phyloP scores from a whole-genome alignment of 805 yeast species.

The Wickerhamiella sorbophila region DNA sequence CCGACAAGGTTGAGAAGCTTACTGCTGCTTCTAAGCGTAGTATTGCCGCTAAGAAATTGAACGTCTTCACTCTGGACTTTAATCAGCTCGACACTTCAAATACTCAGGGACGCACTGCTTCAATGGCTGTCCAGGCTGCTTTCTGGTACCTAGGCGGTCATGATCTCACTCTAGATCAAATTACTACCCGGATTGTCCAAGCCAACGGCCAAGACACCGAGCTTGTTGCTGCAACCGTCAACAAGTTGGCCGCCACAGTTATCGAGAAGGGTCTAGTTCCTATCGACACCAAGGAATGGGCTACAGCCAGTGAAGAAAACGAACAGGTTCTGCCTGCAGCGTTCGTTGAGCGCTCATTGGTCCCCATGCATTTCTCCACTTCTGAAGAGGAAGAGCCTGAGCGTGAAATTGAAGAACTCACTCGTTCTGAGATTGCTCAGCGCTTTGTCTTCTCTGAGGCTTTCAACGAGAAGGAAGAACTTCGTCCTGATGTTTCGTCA shows the following conservation, averaged over 20 bases:
- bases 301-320: slow-evolving; percentile 20
- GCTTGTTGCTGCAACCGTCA: slow-evolving; percentile 42
- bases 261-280: slow-evolving; percentile 20
- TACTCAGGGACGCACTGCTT: slow-evolving; percentile 59
- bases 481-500: slow-evolving; percentile 85
- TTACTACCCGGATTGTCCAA: slow-evolving; percentile 64
- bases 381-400: slow-evolving; percentile 20
- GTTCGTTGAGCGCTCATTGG: not conserved
- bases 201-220: slow-evolving; percentile 76
- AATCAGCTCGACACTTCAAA: slow-evolving; percentile 41
- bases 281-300: slow-evolving; percentile 30
- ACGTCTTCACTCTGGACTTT: slow-evolving; percentile 46
- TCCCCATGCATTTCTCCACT: not conserved
- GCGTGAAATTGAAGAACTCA: slow-evolving; percentile 29
- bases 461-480: slow-evolving; percentile 36
- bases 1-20: slow-evolving; percentile 37
- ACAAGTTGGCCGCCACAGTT: slow-evolving; percentile 24
- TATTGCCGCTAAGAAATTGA: slow-evolving; percentile 37
- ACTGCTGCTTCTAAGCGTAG: slow-evolving; percentile 39
- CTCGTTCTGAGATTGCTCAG: slow-evolving; percentile 43
- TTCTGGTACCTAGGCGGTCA: slow-evolving; percentile 66
- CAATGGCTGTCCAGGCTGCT: slow-evolving; percentile 63
- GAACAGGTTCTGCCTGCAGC: not conserved
- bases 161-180: slow-evolving; percentile 39
- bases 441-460: slow-evolving; percentile 74